Percentiles rank a stretch among this genome's conserved stretches.
phyloP scores from a whole-genome alignment of 176 grass and related monocot genomes.

The Oryza coarctata region DNA sequence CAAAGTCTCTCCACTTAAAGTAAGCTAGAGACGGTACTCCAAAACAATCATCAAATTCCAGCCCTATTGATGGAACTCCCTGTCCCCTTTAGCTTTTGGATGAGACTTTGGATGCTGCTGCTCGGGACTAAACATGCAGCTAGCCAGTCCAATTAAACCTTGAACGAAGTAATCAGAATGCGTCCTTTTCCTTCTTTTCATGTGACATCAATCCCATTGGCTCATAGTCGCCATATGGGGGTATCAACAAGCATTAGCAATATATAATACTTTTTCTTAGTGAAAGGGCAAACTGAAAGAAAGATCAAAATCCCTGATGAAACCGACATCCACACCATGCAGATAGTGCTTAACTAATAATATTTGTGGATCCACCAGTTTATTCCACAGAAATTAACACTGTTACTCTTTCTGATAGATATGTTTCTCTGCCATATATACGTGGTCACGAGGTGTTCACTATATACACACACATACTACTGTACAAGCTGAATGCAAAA shows the following conservation, averaged over 20 bases:
- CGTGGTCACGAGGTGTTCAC: neutral
- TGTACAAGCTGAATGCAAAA: neutral
- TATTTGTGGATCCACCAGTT: neutral
- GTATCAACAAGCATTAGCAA: neutral
- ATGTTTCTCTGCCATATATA: neutral
- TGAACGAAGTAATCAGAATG: constrained; percentile 32
- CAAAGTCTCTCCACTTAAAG: constrained; percentile 46
- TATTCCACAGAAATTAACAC: neutral
- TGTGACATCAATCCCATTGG: constrained; percentile 33
- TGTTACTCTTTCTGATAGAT: neutral
- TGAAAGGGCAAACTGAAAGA: neutral
- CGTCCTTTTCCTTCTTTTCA: constrained; percentile 37
- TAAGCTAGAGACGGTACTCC: constrained; percentile 29
- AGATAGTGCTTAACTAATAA: neutral
- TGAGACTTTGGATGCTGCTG: constrained; percentile 54
- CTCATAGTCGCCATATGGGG: constrained; percentile 6
- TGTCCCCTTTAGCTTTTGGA: constrained; percentile 52
- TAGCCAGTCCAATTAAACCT: constrained; percentile 34
- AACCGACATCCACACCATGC: neutral
- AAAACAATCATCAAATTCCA: constrained; percentile 56
- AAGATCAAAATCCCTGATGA: neutral
- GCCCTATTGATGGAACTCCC: constrained; percentile 49
- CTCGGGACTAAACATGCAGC: constrained; percentile 38
- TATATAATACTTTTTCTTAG: constrained; percentile 3
- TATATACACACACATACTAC: too few species aligned